Base-by-base conservation (phyloP, 2,329 filamentous ascomycete species). In the Trichoderma gracile region DNA sequence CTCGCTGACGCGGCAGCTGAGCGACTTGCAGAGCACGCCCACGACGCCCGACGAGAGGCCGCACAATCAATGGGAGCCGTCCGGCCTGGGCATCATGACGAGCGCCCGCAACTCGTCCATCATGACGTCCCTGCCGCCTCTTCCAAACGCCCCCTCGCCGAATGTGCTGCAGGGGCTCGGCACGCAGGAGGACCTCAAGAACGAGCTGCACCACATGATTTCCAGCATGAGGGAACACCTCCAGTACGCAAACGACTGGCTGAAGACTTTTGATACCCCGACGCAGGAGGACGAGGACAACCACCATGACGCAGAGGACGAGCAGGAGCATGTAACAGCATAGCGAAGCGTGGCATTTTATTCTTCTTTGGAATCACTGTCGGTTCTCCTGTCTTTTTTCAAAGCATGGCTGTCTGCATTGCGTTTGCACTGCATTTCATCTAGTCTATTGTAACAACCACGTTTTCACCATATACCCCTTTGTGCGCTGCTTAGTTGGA, bases 161-260 rank as follows among this genome's bases (percentile, higher is more conserved):
- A 50, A 61, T 3, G 49, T 65, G 2, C 46, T 66, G 6, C 65
- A 66, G 21, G 62, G 62, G 14, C 4, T 66, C n/a, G 53, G 50
- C 19, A 49, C 61, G n/a, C 61, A 60, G 23, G 61, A 65, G 12
- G 65, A 65, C 8, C 50, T 66, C 12, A 60, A 61, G 61, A 45
- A 60, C 33, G 65, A 66, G 38, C 19, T 66, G 15, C 19, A 61
- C 7, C 45, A 45, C 40, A 59, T 66, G 49, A 64, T 66, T 25
- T 64, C 61, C 12, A 66, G 65, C n/a, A 53, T 66, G 27, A 43
- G 57, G 42, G 65, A 66, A 40, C 65, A 66, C 14, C 65, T 66
- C 21, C 43, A 59, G 49, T 66, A 62, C 38, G 64, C 64, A 17
- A 65, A 60, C 30, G 64, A 65, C 45, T 65, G 64, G 57, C 46